Evolutionary conservation across 768 basidiomycete species (phyloP), one percentile per base, ranked within the genome.

Genomic region (Phylloporus sp.): DNA sequence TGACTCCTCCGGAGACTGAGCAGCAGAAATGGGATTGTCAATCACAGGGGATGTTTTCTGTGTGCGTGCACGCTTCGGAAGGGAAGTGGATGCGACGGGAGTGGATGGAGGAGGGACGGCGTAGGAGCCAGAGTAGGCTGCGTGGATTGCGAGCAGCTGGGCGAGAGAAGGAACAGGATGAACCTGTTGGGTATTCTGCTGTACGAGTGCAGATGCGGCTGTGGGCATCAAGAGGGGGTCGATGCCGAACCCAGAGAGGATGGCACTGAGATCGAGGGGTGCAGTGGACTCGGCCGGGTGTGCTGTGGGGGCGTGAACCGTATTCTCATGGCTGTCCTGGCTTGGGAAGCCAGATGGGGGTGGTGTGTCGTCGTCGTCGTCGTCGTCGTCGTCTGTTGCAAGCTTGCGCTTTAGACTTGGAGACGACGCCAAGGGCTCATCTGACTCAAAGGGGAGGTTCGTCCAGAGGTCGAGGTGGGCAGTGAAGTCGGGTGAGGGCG

Each of bases 401-500:
- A 68, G 70, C 53, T 62, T 66, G 45, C 70, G 71, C 51, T 70
- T 74, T 24, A 64, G 62, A 36, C 66, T 67, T n/a, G 56, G 18
- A 31, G 60, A 32, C 48, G 57, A 60, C 39, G 76, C 59, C n/a
- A 81, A 71, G 18, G 78, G 75, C 41, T 91, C 90, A 61, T 90
- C 88, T 0, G 81, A 81, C 53, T 90, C 83, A 64, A 93, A 93
- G 8, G 82, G 70, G 50, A 92, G 76, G 68, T 88, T 84, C 13
- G 88, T 86, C 91, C 91, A 93, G 48, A 93, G 74, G 66, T 86
- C 85, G 47, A 90, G 82, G 65, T 88, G 88, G 0, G 88, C 84
- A 18, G 77, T 76, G 49, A 91, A 76, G 70, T 92, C 90, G 11
- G 86, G 84, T 63, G 82, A 88, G 0, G 84, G 73, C 0, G 81